Conservation (phyloP, 2,329 filamentous ascomycete genomes). For the Berkeleyomyces rouxiae region DNA sequence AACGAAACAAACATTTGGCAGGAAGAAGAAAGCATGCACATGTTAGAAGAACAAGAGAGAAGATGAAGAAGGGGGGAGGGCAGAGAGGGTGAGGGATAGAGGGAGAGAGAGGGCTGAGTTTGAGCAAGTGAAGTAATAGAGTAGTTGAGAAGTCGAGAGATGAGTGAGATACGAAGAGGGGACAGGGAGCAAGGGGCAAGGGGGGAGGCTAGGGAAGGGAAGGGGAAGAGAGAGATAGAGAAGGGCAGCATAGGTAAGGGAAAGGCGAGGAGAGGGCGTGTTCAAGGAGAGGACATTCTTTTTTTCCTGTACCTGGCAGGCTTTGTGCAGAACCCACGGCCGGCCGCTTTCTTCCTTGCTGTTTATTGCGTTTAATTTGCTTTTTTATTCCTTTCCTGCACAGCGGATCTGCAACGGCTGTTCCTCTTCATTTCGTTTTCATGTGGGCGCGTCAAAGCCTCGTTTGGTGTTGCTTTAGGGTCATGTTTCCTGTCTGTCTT, state of each 20-base stretch:
- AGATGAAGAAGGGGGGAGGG: no score
- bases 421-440: not conserved
- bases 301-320: not conserved
- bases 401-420: not conserved
- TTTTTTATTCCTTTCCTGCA: not conserved
- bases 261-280: not conserved
- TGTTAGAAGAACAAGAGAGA: no score
- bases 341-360: not conserved
- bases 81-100: no score
- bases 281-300: no score
- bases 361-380: not conserved
- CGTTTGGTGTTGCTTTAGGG: not conserved
- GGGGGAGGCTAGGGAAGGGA: not conserved
- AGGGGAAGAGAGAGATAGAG: not conserved
- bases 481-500: not conserved
- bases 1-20: not conserved
- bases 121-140: no score
- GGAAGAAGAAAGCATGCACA: no score
- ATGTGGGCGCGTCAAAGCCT: not conserved
- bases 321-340: not conserved
- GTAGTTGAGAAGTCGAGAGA: no score
- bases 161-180: no score
- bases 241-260: not conserved
- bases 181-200: not conserved
- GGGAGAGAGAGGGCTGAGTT: no score